Evolutionary conservation across 2,329 filamentous ascomycete species (phyloP).

Genomic region (Periconia sp.): DNA sequence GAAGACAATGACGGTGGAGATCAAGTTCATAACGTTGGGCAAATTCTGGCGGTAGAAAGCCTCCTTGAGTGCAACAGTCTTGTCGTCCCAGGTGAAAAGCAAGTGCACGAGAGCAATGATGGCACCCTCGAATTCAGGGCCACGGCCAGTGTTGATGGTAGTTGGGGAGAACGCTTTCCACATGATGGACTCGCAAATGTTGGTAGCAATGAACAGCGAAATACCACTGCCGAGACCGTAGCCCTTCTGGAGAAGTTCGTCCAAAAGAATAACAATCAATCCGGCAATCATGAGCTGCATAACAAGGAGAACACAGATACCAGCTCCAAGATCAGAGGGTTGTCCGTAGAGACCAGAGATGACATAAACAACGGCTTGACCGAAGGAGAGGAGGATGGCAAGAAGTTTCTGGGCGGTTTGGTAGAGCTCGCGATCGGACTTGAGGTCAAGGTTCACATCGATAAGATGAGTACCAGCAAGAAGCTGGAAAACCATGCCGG

Average conservation of each 20-base stretch:
- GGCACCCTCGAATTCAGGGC: conserved; percentile 97
- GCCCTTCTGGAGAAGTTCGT: conserved; percentile 98
- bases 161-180: conserved; percentile 99
- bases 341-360: conserved; percentile 92
- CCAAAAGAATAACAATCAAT: conserved; percentile 97
- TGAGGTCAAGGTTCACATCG: conserved; percentile 99
- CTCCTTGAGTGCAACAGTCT: conserved; percentile 96
- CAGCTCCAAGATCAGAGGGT: conserved; percentile 93
- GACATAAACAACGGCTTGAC: conserved; percentile 96
- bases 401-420: conserved; percentile 94
- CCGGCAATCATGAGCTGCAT: conserved; percentile 97
- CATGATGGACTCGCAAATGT: conserved; percentile 99
- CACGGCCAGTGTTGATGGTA: conserved; percentile 98
- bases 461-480: conserved; percentile 99
- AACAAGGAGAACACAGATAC: conserved; percentile 97
- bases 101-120: conserved; percentile 98
- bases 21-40: conserved; percentile 98
- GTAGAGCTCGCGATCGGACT: conserved; percentile 99
- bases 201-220: conserved; percentile 98
- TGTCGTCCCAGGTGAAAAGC: conserved; percentile 97
- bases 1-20: conserved; percentile 91
- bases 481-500: conserved; percentile 99
- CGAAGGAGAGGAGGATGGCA: conserved; percentile 95
- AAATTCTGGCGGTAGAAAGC: conserved; percentile 99
- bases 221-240: conserved; percentile 98